phyloP scores from a whole-genome alignment of 768 basidiomycete species.

The Gymnopilus junonius region DNA sequence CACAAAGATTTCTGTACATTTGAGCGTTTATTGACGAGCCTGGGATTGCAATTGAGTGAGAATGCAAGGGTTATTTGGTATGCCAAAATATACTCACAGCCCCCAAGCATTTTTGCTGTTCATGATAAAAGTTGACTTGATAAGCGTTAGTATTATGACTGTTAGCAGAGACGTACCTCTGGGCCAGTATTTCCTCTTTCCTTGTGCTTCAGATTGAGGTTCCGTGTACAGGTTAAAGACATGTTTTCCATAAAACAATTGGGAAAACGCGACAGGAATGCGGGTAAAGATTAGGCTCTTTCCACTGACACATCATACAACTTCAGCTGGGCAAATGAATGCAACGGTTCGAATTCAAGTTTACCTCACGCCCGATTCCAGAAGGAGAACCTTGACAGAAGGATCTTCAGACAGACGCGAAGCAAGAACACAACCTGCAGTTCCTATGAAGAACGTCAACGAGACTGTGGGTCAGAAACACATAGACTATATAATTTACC shows the following conservation, averaged over 20 bases:
- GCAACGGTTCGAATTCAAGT: neutral
- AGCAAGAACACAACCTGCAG: constrained; percentile 65
- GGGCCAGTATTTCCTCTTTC: constrained; percentile 61
- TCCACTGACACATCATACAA: constrained; percentile 38
- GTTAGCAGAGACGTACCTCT: constrained; percentile 48
- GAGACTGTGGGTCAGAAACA: neutral
- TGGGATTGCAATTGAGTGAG: constrained; percentile 25
- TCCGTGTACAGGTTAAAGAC: constrained; percentile 62
- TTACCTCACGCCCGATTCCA: constrained; percentile 68
- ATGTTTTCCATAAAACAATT: constrained; percentile 49
- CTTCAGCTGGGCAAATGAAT: neutral
- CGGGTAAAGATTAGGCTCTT: constrained; percentile 42
- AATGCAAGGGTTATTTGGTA: neutral
- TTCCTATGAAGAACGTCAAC: constrained; percentile 41
- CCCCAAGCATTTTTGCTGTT: constrained; percentile 70
- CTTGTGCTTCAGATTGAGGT: constrained; percentile 53
- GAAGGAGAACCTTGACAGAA: constrained; percentile 52
- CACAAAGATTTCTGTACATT: constrained; percentile 31
- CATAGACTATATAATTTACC: constrained; percentile 33
- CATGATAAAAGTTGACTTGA: neutral
- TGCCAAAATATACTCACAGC: constrained; percentile 51
- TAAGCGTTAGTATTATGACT: neutral
- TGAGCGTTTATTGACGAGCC: constrained; percentile 70
- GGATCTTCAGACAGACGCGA: constrained; percentile 62
- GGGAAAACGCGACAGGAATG: constrained; percentile 46